These are phyloP conservation scores for Dendrostoma leiphaemia DNA, from an alignment of 2,329 filamentous ascomycete genomes.

Conservation along the genomic window DNA sequence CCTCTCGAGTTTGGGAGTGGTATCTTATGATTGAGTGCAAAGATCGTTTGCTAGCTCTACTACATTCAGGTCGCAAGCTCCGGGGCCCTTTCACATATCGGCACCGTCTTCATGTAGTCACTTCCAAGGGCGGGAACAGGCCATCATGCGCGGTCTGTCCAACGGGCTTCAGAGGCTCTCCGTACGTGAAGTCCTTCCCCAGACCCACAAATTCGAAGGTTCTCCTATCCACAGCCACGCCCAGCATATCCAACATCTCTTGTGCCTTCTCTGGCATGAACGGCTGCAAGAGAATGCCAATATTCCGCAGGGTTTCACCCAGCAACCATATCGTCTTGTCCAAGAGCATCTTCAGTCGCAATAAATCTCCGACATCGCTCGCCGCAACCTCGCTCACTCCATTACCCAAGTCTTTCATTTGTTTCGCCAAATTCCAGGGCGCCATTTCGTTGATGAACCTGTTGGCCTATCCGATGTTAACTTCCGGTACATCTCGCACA, in stretches of 20 bases:
- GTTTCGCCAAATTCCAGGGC: slow-evolving; percentile 64
- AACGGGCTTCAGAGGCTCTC: slow-evolving; percentile 36
- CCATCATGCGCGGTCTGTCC: slow-evolving; percentile 38
- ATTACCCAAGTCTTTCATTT: not conserved
- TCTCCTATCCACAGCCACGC: slow-evolving; percentile 63
- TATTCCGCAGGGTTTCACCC: slow-evolving; percentile 75
- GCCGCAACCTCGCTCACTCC: not conserved
- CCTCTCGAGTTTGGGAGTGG: too few species aligned
- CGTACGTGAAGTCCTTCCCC: slow-evolving; percentile 70
- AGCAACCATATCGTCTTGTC: slow-evolving; percentile 63
- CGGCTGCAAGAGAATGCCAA: slow-evolving; percentile 82
- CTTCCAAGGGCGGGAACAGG: slow-evolving; percentile 52
- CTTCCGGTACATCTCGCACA: not conserved
- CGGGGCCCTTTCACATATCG: not conserved
- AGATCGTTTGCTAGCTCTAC: too few species aligned
- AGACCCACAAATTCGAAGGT: slow-evolving; percentile 60
- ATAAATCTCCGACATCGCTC: slow-evolving; percentile 27
- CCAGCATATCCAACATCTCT: slow-evolving; percentile 72
- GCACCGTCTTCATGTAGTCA: slow-evolving; percentile 19
- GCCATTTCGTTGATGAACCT: slow-evolving; percentile 60
- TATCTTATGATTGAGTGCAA: too few species aligned
- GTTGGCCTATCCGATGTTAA: slow-evolving; percentile 54
- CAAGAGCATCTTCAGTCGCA: slow-evolving; percentile 39
- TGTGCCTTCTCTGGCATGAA: slow-evolving; percentile 81
- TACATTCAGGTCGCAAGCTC: too few species aligned